Evolutionary conservation across 495 filamentous ascomycete genomes (phyloP), one percentile per base, ranked within the genome.

Genomic region (Mytilinidion resinicola): DNA sequence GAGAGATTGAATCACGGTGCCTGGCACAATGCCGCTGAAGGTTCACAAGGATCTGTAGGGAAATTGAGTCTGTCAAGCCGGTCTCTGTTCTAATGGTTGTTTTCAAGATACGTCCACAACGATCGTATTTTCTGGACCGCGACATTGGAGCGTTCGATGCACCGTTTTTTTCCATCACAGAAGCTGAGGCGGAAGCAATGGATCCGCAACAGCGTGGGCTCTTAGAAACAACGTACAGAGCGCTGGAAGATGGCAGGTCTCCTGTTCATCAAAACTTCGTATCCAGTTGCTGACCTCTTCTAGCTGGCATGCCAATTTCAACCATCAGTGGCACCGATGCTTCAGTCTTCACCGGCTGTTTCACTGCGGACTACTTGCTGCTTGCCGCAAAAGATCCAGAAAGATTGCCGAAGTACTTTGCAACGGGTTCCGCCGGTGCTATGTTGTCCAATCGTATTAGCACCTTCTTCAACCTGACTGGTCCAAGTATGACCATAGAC

Each of bases 191-290:
- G 12, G 21, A 33, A 15, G 10, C 10, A 15, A 51, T 52, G 8
- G 61, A 63, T 30, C 56, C 56, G 6, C 56, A 63, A 35, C 51
- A 55, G 12, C 56, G 56, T 9, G 10, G 54, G 1, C 39, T 63
- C 6, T 19, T 63, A 11, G 61, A 63, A 37, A 20, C 50, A 11
- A 44, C 44, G 8, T 55, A 51, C 17, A 51, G 59, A 34, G 39
- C 17, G 6, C 9, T 63, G 17, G 61, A 63, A 35, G 30, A 48
- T 9, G 57, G 37, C 20, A 57, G 61, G 19, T n/a, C 15, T 4
- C 34, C 42, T 17, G 41, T 5, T 41, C 51, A 30, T 30, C 25
- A 6, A 30, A 30, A 3, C 25, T 30, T 30, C 6, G 25, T 3
- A 30, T 30, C 25, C 6, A 30, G 25, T 30, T 30, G 6, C 25